Percentiles rank a stretch among this genome's conserved stretches.
Conservation (phyloP, 495 filamentous ascomycete species). For the Cercophora sp. region DNA sequence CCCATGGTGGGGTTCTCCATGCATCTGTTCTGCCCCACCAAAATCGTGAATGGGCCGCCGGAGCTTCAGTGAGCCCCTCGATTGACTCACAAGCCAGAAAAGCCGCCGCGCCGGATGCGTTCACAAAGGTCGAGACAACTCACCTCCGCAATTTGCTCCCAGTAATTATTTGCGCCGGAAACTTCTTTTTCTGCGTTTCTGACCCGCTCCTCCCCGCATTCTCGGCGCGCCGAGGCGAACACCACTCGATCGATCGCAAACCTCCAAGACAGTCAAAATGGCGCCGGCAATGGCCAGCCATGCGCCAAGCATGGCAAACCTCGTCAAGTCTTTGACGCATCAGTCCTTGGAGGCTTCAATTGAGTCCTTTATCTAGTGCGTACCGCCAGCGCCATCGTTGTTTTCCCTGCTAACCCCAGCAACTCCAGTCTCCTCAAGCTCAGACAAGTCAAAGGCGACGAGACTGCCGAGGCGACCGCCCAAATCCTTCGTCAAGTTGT, state of each 20-base stretch:
- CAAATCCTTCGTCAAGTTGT: conserved; percentile 82
- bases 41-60: conserved; percentile 16
- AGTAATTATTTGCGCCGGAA: neutral
- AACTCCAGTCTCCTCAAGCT: conserved; percentile 75
- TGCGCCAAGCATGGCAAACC: conserved; percentile 68
- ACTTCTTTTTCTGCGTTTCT: neutral
- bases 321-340: conserved; percentile 69
- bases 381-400: too few relatives aligned
- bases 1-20: neutral
- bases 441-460: conserved; percentile 79
- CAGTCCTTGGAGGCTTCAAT: conserved; percentile 73
- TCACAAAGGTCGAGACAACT: conserved; percentile 3
- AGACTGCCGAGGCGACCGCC: conserved; percentile 86
- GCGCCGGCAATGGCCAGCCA: conserved; percentile 40
- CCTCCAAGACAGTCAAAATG: conserved; percentile 26
- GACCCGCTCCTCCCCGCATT: neutral
- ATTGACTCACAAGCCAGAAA: conserved; percentile 11
- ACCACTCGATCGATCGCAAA: too few relatives aligned
- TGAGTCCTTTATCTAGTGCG: conserved; percentile 75
- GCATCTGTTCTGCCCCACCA: conserved; percentile 12
- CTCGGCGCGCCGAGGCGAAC: neutral
- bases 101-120: neutral
- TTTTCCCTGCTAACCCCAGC: neutral
- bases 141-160: too few relatives aligned
- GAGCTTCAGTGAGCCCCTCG: too few relatives aligned